Evolutionary conservation across 2,329 filamentous ascomycete genomes (phyloP), one percentile per base, ranked within the genome.

Genomic region (Fusarium duplospermum): DNA sequence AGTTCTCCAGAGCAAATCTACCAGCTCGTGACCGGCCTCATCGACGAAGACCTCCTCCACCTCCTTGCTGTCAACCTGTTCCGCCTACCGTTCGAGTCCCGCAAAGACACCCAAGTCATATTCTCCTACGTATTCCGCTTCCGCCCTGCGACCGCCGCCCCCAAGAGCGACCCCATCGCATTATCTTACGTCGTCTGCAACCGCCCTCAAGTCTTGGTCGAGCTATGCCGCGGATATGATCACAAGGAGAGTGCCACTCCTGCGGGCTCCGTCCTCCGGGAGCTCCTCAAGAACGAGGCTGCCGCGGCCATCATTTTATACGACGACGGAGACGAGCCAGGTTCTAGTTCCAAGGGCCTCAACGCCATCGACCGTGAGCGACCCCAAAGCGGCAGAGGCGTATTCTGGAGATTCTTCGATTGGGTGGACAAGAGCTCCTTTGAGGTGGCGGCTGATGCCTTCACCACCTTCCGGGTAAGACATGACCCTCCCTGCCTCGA

Each of bases 341-440:
- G 92, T 33, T 94, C 93, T 64, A 92, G 90, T 76, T 89, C 90
- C n/a, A 91, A 94, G 73, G 93, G 94, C 47, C 87, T 97, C 42
- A 91, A 89, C 61, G 92, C 90, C 24, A 93, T 98, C 71, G 93
- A 96, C 78, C 90, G 93, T 56, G 92, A 94, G 69, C 85, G 91
- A 45, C 91, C 89, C 36, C 93, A 96, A 77, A 93, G 89, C 56
- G 95, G 95, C 14, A 89, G 91, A 52, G 96, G 96, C 4, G 91
- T 98, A 2, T 98, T 99, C 82, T 99, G 96, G 96, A 92, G 90
- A 56, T 98, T 98, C 84, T 98, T 99, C 80, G 91, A 93, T 71
- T 99, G 96, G 94, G 97, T 99, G 78, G 95, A 98, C 84, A 94
- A 94, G 84, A 94, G 95, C 77, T 95, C 93, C 33, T 99, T 99